Evolutionary conservation across 2,329 filamentous ascomycete genomes (phyloP), one percentile per base, ranked within the genome.

Genomic region (Microsporum audouinii): DNA sequence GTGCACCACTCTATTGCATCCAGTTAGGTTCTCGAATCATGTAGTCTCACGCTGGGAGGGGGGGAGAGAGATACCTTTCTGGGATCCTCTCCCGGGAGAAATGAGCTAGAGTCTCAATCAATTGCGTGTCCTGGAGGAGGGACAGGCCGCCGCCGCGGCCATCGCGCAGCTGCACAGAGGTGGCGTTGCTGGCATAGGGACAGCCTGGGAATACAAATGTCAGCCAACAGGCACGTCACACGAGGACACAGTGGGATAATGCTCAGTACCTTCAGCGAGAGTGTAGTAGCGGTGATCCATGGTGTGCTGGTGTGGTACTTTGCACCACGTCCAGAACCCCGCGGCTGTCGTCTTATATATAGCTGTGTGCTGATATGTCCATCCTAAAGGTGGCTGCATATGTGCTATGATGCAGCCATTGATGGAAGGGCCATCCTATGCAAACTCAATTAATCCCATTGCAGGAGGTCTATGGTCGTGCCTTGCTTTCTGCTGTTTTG

Each of bases 11-110:
- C 70, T 72, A 56, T n/a, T 41, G 38, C 38, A 8, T n/a, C n/a
- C 12, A 1, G 38, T 41, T 41, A 41, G 17, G 38, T 14, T 41
- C 12, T 14, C 10, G 12, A 10, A 10, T 41, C 38, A 41, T 23
- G 36, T 5, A 41, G n/a, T 8, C 10, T 41, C 12, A 41, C 38
- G n/a, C 38, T 41, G 12, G 12, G 3, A 12, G 38, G n/a, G 5
- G 3, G 38, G 10, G 10, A n/a, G 12, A 14, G 7, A 47, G 3
- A 34, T 27, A 70, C 70, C 83, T 72, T 68, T 85, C 83, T 0
- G 83, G 83, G 17, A 86, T 86, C 27, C 84, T 74, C 70, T 86
- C 83, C 5, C 82, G 77, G 62, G 82, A 78, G 66, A 86, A 86
- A 67, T 85, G 83, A 1, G 83, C 78, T 0, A 86, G 71, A 0